Evolutionary conservation across 306 rosid genomes (phyloP), one percentile per base, ranked within the genome.

Genomic region (Ormosia semicastrata): DNA sequence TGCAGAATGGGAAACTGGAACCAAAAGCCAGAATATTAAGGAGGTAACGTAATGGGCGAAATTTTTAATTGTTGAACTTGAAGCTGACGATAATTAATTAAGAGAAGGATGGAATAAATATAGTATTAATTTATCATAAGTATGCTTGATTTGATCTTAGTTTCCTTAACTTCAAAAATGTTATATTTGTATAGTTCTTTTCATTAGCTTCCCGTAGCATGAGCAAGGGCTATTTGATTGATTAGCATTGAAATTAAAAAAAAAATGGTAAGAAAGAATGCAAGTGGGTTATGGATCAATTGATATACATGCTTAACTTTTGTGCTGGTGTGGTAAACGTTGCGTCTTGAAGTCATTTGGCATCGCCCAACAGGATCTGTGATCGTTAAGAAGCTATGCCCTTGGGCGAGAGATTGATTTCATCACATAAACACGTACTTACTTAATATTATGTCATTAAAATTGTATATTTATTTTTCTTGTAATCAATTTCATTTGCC

Each of bases 1-100:
- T 57, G 99, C 99, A 3, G 91, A 89, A 79, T 46, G 88, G 49
- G 89, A 83, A 68, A 71, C 75, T 44, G 87, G 58, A 63, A 75
- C 9, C 50, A 83, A 79, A 6, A 84, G 24, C 79, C 87, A 70
- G 50, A 64, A 78, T 84, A 68, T 40, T 30, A 54, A 86, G 92
- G 90, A 24, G 24, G 24, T 24, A 24, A 24, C 24, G 24, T 89
- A 79, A 78, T 66, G 39, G 5, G 46, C 6, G 34, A 62, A 10
- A 8, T 46, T 70, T 56, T 30, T 40, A 12, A 44, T 81, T 37
- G 4, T 68, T 46, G 47, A 80, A 15, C 37, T 7, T 15, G 50
- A 53, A 66, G 64, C 64, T 76, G 11, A 75, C n/a, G 34, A 78
- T 64, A 54, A 43, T 66, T 52, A 60, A 56, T 40, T 30, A 24